Base-by-base conservation (phyloP, 225 moss, liverwort and hornwort species). In the Marchantia polymorpha region DNA sequence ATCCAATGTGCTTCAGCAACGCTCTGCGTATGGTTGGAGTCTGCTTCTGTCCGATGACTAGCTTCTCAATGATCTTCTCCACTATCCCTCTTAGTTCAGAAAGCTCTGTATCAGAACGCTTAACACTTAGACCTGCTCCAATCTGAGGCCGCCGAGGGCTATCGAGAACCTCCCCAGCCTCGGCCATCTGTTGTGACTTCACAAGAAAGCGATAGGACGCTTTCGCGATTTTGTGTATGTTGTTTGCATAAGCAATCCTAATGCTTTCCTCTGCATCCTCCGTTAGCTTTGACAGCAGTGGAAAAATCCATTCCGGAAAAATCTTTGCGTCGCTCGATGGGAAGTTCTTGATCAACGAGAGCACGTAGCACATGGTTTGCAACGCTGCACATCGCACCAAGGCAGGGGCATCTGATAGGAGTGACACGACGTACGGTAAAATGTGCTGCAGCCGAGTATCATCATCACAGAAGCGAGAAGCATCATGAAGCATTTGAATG, bases 191-290 rank as follows among this genome's bases (percentile, higher is more conserved):
- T 80, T 91, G 93, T 59, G 99, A 95, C 78, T 83, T 93, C 83
- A 89, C 90, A 86, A 93, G 87, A 77, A 95, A 95, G 77, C 93
- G 88, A 56, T 92, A 47, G 29, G 93, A 91, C 31, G 93, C 93
- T 86, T 83, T 93, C 59, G 99, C 90, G 85, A 99, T 95, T 86
- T 90, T 95, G 77, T 95, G 93, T 47, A 99, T 93, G 70, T 94
- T 95, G 76, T 92, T 91, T 52, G 95, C 92, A 83, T 99, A 95
- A 0, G 91, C 92, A 63, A 95, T 99, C 79, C 99, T 89, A 69
- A 99, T 95, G 85, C 95, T 92, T 82, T 99, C 99, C 85, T 99
- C 99, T 79, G 95, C 85, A 81, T 99, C 99, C 91, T 99, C 95
- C 76, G 99, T 95, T 52, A 99, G 84, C 92, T 89, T 89, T 68